Conservation (phyloP, 352 stramenopile species). For the Globisporangium carolinianum region DNA sequence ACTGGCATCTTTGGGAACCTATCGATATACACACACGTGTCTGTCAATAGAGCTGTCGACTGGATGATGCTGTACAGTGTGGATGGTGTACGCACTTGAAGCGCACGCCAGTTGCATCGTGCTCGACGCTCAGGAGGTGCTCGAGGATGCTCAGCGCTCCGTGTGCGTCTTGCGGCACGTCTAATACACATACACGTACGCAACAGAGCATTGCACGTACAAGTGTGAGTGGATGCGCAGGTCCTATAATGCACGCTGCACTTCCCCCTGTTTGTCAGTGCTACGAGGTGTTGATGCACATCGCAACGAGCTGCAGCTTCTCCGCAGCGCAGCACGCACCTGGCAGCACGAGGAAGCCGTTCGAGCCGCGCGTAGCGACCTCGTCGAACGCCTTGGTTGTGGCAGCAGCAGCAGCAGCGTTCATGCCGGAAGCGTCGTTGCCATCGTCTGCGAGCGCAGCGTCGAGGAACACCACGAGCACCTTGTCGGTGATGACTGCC, state of each 20-base stretch:
- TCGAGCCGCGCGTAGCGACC: conserved; percentile 42
- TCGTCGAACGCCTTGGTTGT: conserved; percentile 22
- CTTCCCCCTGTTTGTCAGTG: no score
- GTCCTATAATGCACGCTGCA: no score
- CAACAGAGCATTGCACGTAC: no score
- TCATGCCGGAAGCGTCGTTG: neutral
- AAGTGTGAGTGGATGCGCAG: no score
- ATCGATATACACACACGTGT: neutral
- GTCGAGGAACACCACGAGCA: conserved; percentile 48
- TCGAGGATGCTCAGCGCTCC: conserved; percentile 14
- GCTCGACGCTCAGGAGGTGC: conserved; percentile 29
- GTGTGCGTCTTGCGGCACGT: conserved; percentile 3
- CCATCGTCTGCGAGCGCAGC: neutral
- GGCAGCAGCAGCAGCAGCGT: neutral
- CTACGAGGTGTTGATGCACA: no score
- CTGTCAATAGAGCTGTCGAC: neutral
- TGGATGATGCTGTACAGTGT: neutral
- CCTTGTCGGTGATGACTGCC: conserved; percentile 39
- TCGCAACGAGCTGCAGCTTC: no score
- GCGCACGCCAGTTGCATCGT: conserved; percentile 4
- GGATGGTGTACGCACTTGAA: conserved; percentile 24
- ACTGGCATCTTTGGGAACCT: conserved; percentile 62
- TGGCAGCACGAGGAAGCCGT: conserved; percentile 42
- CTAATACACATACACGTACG: neutral
- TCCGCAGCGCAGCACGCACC: conserved; percentile 12